Conservation (phyloP, 129 eudicot species). For the Apium graveolens region DNA sequence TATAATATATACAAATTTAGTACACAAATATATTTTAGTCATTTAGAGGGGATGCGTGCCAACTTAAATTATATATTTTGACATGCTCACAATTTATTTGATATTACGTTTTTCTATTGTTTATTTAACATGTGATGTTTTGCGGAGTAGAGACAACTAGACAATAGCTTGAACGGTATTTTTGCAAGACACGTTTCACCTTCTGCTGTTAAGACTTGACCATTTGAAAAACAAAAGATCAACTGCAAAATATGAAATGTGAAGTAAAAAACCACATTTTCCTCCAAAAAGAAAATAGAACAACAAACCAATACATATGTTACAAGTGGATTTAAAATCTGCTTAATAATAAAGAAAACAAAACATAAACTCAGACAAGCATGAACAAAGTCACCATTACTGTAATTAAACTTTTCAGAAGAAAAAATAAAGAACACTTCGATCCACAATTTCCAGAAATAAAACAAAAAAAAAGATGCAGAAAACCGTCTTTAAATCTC, state of each 20-base stretch:
- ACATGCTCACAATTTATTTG: no score
- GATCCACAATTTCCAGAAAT: constrained; percentile 5
- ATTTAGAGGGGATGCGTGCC: no score
- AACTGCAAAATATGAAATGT: background rate
- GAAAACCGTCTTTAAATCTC: background rate
- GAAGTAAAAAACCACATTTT: background rate
- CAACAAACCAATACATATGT: constrained; percentile 1
- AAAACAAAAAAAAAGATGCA: background rate
- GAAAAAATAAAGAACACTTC: background rate
- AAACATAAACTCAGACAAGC: background rate
- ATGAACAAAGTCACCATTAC: background rate
- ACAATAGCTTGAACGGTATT: no score
- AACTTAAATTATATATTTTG: no score
- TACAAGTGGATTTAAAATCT: background rate
- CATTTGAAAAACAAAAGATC: background rate
- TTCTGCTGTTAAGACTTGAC: background rate
- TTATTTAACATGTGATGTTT: no score
- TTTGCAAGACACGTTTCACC: no score
- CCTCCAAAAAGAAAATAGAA: background rate
- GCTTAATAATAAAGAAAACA: background rate
- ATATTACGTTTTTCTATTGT: no score
- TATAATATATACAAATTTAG: no score
- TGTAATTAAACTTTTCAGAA: background rate
- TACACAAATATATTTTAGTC: no score
- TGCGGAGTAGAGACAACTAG: no score